phyloP scores from a whole-genome alignment of 192 early-diverging fungal species.

The Coemansia sp. region DNA sequence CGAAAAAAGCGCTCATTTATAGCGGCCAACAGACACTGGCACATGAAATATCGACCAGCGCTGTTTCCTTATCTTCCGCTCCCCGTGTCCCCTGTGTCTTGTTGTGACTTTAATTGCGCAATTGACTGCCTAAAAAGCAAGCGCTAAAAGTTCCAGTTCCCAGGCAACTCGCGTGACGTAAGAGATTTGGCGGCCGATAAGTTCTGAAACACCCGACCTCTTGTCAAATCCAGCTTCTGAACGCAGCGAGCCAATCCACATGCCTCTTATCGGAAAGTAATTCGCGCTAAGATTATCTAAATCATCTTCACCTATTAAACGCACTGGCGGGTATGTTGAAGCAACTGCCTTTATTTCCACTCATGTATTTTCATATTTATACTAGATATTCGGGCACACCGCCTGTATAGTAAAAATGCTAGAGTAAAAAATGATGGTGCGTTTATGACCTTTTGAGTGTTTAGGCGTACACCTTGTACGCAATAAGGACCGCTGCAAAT shows the following conservation, averaged over 20 bases:
- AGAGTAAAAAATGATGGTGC: too few relatives aligned
- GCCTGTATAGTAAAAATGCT: too few relatives aligned
- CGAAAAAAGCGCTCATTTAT: constrained; percentile 5
- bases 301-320: too few relatives aligned
- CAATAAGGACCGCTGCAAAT: constrained; percentile 52
- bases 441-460: too few relatives aligned
- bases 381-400: too few relatives aligned
- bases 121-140: not conserved
- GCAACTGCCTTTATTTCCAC: too few relatives aligned
- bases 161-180: not conserved
- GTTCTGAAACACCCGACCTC: not conserved
- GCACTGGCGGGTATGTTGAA: too few relatives aligned
- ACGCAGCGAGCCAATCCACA: not conserved
- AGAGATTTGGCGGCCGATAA: not conserved
- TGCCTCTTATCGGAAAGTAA: constrained; percentile 3
- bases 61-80: constrained; percentile 14
- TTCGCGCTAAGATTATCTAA: too few relatives aligned
- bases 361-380: too few relatives aligned
- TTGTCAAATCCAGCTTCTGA: not conserved
- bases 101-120: not conserved
- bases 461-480: constrained; percentile 57
- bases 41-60: constrained; percentile 6
- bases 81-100: constrained; percentile 1
- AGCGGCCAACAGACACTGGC: not conserved
- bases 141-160: not conserved